phyloP scores from a whole-genome alignment of 371 early-diverging fungal species.

The Zancudomyces culisetae region DNA sequence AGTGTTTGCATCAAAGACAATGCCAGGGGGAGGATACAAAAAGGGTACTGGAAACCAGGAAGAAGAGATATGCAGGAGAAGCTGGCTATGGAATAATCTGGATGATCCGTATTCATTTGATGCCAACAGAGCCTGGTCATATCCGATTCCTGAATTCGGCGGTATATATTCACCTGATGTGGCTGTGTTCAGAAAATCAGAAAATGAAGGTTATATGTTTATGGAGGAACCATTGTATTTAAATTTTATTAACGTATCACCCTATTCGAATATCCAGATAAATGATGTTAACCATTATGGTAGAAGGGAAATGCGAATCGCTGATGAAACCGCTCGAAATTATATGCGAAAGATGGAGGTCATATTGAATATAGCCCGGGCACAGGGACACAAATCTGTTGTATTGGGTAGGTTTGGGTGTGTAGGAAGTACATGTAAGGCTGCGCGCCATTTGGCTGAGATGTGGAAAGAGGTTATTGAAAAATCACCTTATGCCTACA shows the following conservation, averaged over 20 bases:
- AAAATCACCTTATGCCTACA: slow-evolving; percentile 20
- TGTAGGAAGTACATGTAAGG: slow-evolving; percentile 14
- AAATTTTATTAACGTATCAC: slow-evolving; percentile 25
- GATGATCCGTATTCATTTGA: slow-evolving; percentile 26
- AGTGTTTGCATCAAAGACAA: slow-evolving; percentile 22
- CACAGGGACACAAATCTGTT: slow-evolving; percentile 23
- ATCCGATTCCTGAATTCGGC: slow-evolving; percentile 26
- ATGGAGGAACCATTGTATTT: slow-evolving; percentile 18
- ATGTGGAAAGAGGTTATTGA: slow-evolving; percentile 24
- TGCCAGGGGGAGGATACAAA: slow-evolving; percentile 29
- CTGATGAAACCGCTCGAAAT: slow-evolving; percentile 18
- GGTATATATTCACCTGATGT: slow-evolving; percentile 27
- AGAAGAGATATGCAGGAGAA: slow-evolving; percentile 27
- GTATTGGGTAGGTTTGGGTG: slow-evolving; percentile 30
- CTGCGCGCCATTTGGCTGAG: slow-evolving; percentile 23
- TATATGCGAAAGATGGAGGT: slow-evolving; percentile 25
- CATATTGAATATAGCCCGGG: slow-evolving; percentile 23
- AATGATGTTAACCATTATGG: slow-evolving; percentile 19
- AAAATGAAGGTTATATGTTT: slow-evolving; percentile 25
- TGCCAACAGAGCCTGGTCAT: slow-evolving; percentile 21
- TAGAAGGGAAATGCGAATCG: slow-evolving; percentile 18
- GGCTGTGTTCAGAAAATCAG: slow-evolving; percentile 22
- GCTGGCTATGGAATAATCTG: slow-evolving; percentile 23
- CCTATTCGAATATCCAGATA: slow-evolving; percentile 20
- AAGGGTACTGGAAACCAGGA: slow-evolving; percentile 25